phyloP scores from a whole-genome alignment of 2,329 filamentous ascomycete species.

The Diaporthe batatas region DNA sequence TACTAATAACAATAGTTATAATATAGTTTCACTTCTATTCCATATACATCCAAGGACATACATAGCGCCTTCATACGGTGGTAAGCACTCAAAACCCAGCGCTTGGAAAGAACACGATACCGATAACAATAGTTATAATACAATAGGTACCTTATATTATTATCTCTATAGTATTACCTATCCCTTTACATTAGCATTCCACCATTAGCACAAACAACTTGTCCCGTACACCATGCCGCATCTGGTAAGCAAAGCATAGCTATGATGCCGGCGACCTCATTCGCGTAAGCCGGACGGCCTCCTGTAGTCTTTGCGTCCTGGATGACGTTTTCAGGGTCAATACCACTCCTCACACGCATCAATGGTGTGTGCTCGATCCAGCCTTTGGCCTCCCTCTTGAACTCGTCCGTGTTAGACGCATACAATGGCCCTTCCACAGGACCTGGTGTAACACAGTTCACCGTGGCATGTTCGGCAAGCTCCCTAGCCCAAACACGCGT shows the following conservation, averaged over 20 bases:
- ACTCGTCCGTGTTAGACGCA: constrained; percentile 56
- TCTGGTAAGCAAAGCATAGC: constrained; percentile 81
- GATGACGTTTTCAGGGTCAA: constrained; percentile 74
- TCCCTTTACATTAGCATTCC: constrained; percentile 72
- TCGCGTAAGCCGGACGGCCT: constrained; percentile 73
- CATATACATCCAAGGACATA: too few species aligned
- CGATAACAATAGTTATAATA: too few species aligned
- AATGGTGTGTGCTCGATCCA: constrained; percentile 70
- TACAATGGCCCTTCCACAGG: constrained; percentile 69
- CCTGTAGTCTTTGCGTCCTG: constrained; percentile 68
- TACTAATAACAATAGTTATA: too few species aligned
- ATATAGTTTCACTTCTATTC: too few species aligned
- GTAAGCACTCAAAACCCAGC: too few species aligned
- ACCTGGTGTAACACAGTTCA: constrained; percentile 70
- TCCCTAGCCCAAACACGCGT: constrained; percentile 71
- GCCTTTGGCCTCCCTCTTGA: constrained; percentile 57
- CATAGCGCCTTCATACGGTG: too few species aligned
- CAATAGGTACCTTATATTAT: too few species aligned
- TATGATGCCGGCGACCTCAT: constrained; percentile 81
- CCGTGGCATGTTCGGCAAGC: constrained; percentile 65
- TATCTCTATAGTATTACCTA: too few species aligned
- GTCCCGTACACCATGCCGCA: constrained; percentile 82
- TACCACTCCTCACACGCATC: constrained; percentile 68
- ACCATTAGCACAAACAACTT: constrained; percentile 84
- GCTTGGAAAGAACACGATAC: too few species aligned